Evolutionary conservation across 768 basidiomycete species (phyloP), one percentile per base, ranked within the genome.

Genomic region (Boletus vermiculosoides): DNA sequence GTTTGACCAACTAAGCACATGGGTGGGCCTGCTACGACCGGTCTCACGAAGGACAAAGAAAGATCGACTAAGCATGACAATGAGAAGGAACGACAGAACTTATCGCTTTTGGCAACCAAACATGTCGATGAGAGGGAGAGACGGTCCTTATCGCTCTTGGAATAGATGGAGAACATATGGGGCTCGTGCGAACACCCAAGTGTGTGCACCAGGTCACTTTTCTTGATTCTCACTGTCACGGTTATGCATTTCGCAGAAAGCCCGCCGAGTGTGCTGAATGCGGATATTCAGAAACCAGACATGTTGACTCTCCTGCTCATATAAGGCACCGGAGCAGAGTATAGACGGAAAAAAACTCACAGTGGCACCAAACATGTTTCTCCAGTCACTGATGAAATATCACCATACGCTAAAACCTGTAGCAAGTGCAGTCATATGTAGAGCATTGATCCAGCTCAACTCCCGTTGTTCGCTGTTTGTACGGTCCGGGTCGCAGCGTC

Each of bases 141-240:
- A 12, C 2, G n/a, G n/a, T 3, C 9, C 13, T 31, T 33, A 33
- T 59, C 41, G 56, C n/a, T 20, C 56, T 49, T n/a, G 46, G 33
- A 50, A 56, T 56, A 56, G 55, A 55, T 8, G 6, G 20, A 8
- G 36, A 30, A 39, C 42, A 39, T 39, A 39, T 25, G 36, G 52
- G 2, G 10, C 13, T 37, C 34, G 51, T 54, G 51, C 41, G 42
- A 54, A 45, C 9, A n/a, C 15, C 22, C n/a, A n/a, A 25, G 23
- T 42, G 13, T 33, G 31, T 2, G 28, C 40, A 55, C 25, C 23
- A 7, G 41, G 16, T 30, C 7, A 3, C 39, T 3, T 22, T 18
- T 25, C 28, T 6, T 15, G 33, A 45, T 45, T 54, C 51, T 45
- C 51, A 37, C 42, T 12, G 36, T 22, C 12, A 22, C 8, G 25